Conservation (phyloP, 192 early-diverging fungal genomes). For the Coemansia sp. region DNA sequence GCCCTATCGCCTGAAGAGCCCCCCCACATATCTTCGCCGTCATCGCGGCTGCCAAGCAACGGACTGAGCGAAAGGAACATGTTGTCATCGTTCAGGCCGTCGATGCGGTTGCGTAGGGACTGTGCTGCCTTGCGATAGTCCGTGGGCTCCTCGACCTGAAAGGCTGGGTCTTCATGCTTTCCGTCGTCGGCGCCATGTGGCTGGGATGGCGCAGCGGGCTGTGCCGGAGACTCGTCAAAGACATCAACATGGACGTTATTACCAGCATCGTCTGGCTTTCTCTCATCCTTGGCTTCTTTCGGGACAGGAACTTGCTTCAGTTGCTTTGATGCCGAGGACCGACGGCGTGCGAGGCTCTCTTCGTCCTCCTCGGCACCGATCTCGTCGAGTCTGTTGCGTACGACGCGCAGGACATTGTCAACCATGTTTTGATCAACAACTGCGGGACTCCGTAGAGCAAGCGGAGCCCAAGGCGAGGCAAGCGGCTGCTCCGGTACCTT, state of each 20-base stretch:
- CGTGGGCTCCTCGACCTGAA: conserved; percentile 49
- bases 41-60: conserved; percentile 5
- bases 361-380: conserved; percentile 32
- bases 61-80: conserved; percentile 42
- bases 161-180: conserved; percentile 3
- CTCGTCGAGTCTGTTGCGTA: conserved; percentile 38
- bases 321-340: background rate
- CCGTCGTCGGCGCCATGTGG: background rate
- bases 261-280: background rate
- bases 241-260: conserved; percentile 25
- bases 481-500: background rate
- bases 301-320: background rate
- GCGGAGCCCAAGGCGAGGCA: background rate
- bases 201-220: background rate
- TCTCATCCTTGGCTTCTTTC: background rate
- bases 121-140: conserved; percentile 38
- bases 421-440: conserved; percentile 23
- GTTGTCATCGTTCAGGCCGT: conserved; percentile 26
- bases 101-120: conserved; percentile 38
- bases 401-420: conserved; percentile 43
- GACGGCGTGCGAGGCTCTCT: conserved; percentile 6
- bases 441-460: background rate
- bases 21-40: background rate
- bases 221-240: background rate
- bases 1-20: background rate